These are phyloP conservation scores for Saccharum officinarum DNA, from an alignment of 176 grass and related monocot species.

Conservation along the genomic window DNA sequence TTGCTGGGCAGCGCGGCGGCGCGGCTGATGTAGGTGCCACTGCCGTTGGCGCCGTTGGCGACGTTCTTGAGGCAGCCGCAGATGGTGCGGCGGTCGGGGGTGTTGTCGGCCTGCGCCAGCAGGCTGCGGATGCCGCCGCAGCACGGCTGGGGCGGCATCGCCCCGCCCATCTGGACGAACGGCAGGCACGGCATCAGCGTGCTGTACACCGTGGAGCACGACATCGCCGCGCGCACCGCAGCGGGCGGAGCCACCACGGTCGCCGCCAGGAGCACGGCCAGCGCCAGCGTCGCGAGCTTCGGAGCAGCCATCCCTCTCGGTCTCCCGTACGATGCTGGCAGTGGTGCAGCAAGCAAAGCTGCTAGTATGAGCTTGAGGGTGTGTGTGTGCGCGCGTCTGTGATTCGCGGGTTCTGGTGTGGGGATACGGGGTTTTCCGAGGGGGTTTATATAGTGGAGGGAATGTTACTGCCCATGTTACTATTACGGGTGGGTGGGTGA, in stretches of 20 bases:
- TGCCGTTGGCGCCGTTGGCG: constrained; percentile 36
- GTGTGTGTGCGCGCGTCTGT: neutral
- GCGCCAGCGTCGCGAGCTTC: neutral
- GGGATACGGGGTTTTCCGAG: neutral
- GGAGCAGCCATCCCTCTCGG: constrained; percentile 1
- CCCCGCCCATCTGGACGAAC: constrained; percentile 45
- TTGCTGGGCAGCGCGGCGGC: constrained; percentile 44
- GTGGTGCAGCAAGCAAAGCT: no score
- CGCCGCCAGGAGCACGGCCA: constrained; percentile 32
- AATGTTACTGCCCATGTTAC: neutral
- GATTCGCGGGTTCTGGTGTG: neutral
- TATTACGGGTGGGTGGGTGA: neutral
- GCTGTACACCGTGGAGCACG: constrained; percentile 53
- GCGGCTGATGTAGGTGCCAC: constrained; percentile 29
- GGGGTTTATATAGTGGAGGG: constrained; percentile 26
- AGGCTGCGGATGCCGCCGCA: constrained; percentile 54
- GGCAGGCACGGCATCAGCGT: constrained; percentile 56
- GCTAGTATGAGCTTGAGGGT: neutral
- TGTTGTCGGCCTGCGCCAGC: constrained; percentile 28
- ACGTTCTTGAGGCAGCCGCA: constrained; percentile 67
- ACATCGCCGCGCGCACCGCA: constrained; percentile 20
- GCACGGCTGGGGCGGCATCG: constrained; percentile 19
- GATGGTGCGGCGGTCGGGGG: constrained; percentile 51
- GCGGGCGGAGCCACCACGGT: constrained; percentile 12
- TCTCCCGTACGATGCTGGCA: neutral